phyloP scores from a whole-genome alignment of 148 eudicot species.

The Silene uniflora region DNA sequence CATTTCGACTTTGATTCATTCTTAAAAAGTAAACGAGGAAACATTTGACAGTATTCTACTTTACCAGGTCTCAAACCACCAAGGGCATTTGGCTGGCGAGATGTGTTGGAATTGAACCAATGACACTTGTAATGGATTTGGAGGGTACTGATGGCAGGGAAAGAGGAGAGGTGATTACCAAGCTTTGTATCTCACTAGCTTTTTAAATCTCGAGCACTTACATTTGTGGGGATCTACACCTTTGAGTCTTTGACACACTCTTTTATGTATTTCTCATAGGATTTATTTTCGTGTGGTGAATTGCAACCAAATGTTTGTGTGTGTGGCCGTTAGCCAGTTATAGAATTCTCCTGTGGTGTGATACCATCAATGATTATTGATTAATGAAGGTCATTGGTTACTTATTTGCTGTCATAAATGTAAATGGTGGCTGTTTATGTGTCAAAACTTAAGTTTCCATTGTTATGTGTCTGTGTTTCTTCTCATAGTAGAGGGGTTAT shows the following conservation, averaged over 20 bases:
- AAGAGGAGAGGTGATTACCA: constrained; percentile 81
- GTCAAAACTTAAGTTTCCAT: background rate
- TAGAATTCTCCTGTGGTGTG: no score
- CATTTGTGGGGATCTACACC: background rate
- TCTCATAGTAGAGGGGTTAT: no score
- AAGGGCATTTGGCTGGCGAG: constrained; percentile 95
- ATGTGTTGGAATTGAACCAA: constrained; percentile 92
- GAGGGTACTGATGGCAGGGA: constrained; percentile 99
- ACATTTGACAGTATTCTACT: constrained; percentile 6
- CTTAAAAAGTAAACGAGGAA: constrained; percentile 2
- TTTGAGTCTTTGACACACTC: background rate
- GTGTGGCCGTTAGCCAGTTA: no score
- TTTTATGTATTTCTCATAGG: background rate
- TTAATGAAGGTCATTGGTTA: no score
- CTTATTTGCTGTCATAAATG: no score
- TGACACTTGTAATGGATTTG: constrained; percentile 95
- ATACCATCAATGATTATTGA: no score
- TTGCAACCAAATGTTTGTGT: background rate
- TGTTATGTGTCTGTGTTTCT: no score
- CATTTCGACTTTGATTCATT: constrained; percentile 11
- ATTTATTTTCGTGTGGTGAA: background rate
- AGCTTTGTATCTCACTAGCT: background rate
- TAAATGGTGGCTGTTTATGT: no score
- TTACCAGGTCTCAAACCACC: constrained; percentile 87
- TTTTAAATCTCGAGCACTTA: background rate